Evolutionary conservation across 495 filamentous ascomycete genomes (phyloP).

Genomic region (Amphirosellinia nigrospora): DNA sequence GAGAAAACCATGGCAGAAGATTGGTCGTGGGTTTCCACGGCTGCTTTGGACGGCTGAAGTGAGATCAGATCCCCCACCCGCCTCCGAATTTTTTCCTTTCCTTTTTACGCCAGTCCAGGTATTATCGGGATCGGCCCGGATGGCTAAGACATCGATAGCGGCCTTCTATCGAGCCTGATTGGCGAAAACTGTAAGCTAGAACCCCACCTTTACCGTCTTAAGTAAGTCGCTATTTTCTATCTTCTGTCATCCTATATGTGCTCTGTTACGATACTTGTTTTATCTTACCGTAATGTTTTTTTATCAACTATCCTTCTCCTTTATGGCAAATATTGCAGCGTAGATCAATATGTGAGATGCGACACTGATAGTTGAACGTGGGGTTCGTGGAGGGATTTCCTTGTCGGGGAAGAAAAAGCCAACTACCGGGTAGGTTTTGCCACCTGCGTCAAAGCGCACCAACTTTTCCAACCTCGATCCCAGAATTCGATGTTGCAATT

Average conservation of each 20-base stretch:
- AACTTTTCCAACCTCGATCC: background rate
- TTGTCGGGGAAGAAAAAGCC: background rate
- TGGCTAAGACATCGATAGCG: background rate
- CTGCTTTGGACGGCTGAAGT: background rate
- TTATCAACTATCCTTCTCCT: background rate
- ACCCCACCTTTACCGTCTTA: constrained; percentile 13
- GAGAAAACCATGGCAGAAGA: constrained; percentile 4
- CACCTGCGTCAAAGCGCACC: constrained; percentile 9
- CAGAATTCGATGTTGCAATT: background rate
- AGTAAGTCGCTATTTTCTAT: background rate
- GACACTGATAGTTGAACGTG: background rate
- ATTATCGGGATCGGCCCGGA: constrained; percentile 15
- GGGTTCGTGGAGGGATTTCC: background rate
- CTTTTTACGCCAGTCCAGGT: constrained; percentile 4
- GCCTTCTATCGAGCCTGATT: constrained; percentile 5
- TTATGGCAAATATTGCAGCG: background rate
- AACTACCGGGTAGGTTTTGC: constrained; percentile 1
- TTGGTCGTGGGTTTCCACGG: background rate
- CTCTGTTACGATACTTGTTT: background rate
- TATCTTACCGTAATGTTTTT: background rate
- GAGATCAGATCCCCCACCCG: background rate
- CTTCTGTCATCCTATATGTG: background rate
- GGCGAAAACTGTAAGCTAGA: background rate
- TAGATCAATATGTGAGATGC: background rate
- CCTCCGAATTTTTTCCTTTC: constrained; percentile 2